phyloP scores from a whole-genome alignment of 169 alveolate genomes.

The Eimeria acervulina region DNA sequence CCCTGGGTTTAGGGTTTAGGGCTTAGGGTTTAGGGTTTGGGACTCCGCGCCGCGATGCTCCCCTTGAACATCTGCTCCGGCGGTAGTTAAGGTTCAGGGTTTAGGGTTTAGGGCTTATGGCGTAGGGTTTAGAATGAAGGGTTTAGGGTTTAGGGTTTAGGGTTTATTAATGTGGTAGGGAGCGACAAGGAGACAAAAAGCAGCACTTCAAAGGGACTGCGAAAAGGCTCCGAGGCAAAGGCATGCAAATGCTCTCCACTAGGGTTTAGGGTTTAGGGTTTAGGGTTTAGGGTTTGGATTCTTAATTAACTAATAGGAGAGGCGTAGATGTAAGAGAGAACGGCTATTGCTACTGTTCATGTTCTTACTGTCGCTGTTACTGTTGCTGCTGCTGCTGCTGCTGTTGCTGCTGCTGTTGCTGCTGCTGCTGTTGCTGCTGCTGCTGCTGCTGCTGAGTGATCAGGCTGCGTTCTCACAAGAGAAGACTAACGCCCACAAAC shows the following conservation, averaged over 20 bases:
- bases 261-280: neutral
- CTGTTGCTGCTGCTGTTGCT: neutral
- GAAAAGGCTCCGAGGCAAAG: neutral
- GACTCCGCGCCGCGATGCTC: neutral
- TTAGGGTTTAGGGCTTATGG: neutral
- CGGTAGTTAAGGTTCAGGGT: neutral
- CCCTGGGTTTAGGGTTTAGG: neutral
- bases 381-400: constrained; percentile 12
- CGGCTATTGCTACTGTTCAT: neutral
- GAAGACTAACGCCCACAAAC: neutral
- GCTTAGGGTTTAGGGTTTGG: neutral
- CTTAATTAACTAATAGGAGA: neutral
- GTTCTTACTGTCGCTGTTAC: neutral
- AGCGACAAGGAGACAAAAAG: neutral
- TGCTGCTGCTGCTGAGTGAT: neutral
- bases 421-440: constrained; percentile 4
- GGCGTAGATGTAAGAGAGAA: neutral
- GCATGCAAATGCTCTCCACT: neutral
- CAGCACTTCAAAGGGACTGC: neutral
- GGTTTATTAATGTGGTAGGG: neutral
- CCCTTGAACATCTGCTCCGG: neutral
- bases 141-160: constrained; percentile 1
- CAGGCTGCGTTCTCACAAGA: neutral
- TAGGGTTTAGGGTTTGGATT: neutral
- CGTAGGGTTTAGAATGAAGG: neutral